Evolutionary conservation across 169 alveolate species (phyloP).

Genomic region (Plasmodium ovale): DNA sequence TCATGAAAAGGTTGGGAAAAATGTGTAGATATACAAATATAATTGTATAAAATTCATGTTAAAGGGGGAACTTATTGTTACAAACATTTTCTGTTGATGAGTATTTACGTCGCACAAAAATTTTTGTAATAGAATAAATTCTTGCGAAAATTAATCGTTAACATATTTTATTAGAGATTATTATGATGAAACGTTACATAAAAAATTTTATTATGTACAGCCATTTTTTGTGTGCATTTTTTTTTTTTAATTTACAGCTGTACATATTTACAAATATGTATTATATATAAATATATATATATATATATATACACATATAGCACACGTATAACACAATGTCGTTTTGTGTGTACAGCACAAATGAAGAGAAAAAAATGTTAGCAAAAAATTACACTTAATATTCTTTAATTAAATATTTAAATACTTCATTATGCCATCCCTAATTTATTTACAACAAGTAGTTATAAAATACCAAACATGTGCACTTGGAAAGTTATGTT

Average conservation of each 20-base stretch:
- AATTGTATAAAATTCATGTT: neutral
- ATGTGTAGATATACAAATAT: neutral
- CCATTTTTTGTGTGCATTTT: constrained; percentile 53
- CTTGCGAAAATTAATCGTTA: constrained; percentile 10
- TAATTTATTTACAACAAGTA: constrained; percentile 25
- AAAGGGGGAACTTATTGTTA: neutral
- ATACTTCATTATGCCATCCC: constrained; percentile 16
- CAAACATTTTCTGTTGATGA: neutral
- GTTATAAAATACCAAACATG: constrained; percentile 27
- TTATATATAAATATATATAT: too few relatives aligned
- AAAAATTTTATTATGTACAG: constrained; percentile 43
- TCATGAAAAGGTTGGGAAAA: neutral
- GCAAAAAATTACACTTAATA: constrained; percentile 8
- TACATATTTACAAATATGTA: too few relatives aligned
- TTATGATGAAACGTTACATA: constrained; percentile 55
- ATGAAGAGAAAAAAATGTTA: constrained; percentile 47
- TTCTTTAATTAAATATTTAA: constrained; percentile 27
- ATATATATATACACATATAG: too few relatives aligned
- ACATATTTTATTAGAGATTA: constrained; percentile 25
- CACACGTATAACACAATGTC: constrained; percentile 34
- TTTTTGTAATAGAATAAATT: constrained; percentile 8
- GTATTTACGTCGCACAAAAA: neutral
- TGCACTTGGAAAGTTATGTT: constrained; percentile 47
- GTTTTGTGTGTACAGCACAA: constrained; percentile 68
- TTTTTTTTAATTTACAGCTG: constrained; percentile 73